Base-by-base conservation (phyloP, 305 asterid species). In the Fraxinus velutina region DNA sequence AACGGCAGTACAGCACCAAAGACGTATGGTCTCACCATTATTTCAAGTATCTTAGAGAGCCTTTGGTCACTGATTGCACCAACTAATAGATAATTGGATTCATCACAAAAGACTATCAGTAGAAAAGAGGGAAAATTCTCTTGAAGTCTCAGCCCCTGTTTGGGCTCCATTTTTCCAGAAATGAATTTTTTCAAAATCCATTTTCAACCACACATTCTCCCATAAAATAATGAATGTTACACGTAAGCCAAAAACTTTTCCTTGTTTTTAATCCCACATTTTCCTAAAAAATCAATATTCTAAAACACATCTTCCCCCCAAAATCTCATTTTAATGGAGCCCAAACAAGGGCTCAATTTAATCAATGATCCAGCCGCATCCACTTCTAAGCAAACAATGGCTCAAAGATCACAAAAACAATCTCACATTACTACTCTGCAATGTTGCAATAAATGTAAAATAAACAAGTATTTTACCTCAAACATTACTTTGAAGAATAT, bases 51-150 rank as follows among this genome's bases (percentile, higher is more conserved):
- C 74, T 19, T 52, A 47, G 36, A 55, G 75, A 78, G 76, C 76
- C 17, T 36, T 76, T 6, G 74, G 73, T 37, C 70, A 82, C 37
- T 24, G 5, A 77, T 78, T 85, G 84, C 79, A 60, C 71, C 76
- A 64, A 77, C 78, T 64, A 73, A 73, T 66, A 76, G 52, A 9
- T 70, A 76, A 78, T 44, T 60, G 36, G 13, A 80, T 47, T 75
- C 55, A 73, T 81, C 71, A 78, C 79, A 74, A 79, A 37, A 75
- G 10, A 37, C 8, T 50, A 78, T 36, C 13, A 33, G 29, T 73
- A 37, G 12, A 36, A 80, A 82, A 70, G 75, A 44, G 75, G 66
- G 5, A 37, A 60, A 37, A 32, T 42, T 72, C 60, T 83, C 85
- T 78, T 64, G 71, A 39, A 55, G 21, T 44, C 80, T 42, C 50